A percentile compares a stretch with the other conserved stretches of the same genome.
These are phyloP conservation scores for Lactarius sp. DNA, from an alignment of 768 basidiomycete species.

Conservation along the genomic window DNA sequence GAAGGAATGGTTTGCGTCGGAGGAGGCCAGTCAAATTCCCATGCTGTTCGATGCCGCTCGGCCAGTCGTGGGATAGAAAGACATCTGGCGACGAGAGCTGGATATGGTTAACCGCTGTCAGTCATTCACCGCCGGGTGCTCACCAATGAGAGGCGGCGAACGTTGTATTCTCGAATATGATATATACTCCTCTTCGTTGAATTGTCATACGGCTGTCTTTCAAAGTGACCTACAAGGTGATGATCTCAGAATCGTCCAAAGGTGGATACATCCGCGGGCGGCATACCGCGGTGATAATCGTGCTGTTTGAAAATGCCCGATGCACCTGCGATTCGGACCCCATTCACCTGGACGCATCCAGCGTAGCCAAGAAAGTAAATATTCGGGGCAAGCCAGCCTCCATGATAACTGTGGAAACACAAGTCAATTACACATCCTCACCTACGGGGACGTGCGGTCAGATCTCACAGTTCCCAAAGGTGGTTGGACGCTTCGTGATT, in stretches of 20 bases:
- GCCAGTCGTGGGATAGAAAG: constrained; percentile 98
- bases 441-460: neutral
- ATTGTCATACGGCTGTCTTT: constrained; percentile 75
- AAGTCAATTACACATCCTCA: constrained; percentile 15
- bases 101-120: neutral
- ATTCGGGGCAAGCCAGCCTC: constrained; percentile 94
- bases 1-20: constrained; percentile 73
- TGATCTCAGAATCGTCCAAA: constrained; percentile 8
- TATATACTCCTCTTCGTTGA: constrained; percentile 77
- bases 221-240: constrained; percentile 58
- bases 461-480: constrained; percentile 85
- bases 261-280: constrained; percentile 14
- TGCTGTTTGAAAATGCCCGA: constrained; percentile 86
- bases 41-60: constrained; percentile 73
- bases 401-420: constrained; percentile 67
- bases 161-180: constrained; percentile 82
- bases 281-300: constrained; percentile 64
- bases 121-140: constrained; percentile 21
- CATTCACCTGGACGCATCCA: constrained; percentile 83
- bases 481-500: constrained; percentile 98
- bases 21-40: constrained; percentile 66
- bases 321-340: constrained; percentile 81
- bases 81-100: constrained; percentile 61
- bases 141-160: constrained; percentile 73
- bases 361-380: constrained; percentile 95